Evolutionary conservation across 306 rosid genomes (phyloP), one percentile per base, ranked within the genome.

Genomic region (Cercis canadensis): DNA sequence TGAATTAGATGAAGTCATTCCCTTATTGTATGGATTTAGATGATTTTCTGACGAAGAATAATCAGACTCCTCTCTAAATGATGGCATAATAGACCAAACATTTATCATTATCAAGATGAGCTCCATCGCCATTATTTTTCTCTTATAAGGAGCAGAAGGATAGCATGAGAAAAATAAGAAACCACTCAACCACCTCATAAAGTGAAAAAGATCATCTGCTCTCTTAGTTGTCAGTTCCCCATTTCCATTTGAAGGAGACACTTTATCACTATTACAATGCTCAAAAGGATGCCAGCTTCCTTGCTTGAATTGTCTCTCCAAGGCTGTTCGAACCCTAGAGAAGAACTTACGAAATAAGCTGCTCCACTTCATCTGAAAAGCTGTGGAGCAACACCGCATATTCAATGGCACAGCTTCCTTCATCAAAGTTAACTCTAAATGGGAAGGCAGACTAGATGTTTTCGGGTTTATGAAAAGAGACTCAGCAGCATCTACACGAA

Each of bases 331-430:
- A 51, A 89, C 99, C 77, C 99, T 89, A 66, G 96, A 67, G 72
- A 94, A 94, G 69, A 94, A 90, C 81, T 89, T 94, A 41, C 96
- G 87, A 62, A 94, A 91, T 84, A 94, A 80, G 92, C 96, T 91
- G 73, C 83, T 68, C 99, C 99, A 94, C 81, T 94, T 94, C 99
- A 94, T 94, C 80, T 94, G 99, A 76, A 94, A 94, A 82, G 95
- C 88, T 56, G 99, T 86, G 67, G 92, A 91, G 86, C 91, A 86
- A 74, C 92, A 90, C 77, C 99, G 86, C 99, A 94, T 94, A 85
- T 91, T 94, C 81, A 91, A 69, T 65, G 99, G 97, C 71, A 94
- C 87, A 9, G 92, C 96, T 75, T 87, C 94, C 87, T 81, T 91
- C 86, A 91, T 69, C 69, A 94, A 73, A 67, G 87, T 80, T 57